Conservation (phyloP, 345 rosid genomes). For the Gossypium ekmanianum region DNA sequence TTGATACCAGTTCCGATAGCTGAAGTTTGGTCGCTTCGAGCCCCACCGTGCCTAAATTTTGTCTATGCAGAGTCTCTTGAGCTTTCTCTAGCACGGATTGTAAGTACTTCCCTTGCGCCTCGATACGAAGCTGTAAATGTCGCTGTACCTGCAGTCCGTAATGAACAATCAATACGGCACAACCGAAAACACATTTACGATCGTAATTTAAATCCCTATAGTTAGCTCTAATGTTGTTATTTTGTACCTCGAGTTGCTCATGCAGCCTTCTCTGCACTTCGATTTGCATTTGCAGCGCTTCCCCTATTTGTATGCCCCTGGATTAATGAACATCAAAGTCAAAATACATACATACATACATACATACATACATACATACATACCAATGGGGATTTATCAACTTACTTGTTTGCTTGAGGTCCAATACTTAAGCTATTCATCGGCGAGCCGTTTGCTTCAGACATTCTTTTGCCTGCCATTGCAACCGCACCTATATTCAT, state of each 20-base stretch:
- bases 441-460: slow-evolving; percentile 53
- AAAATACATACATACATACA: not conserved
- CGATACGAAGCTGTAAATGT: slow-evolving; percentile 81
- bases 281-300: slow-evolving; percentile 86
- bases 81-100: slow-evolving; percentile 92
- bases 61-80: slow-evolving; percentile 77
- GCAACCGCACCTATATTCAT: slow-evolving; percentile 42
- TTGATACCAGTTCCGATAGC: slow-evolving; percentile 74
- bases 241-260: slow-evolving; percentile 84
- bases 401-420: slow-evolving; percentile 71
- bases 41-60: slow-evolving; percentile 62
- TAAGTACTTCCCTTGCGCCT: slow-evolving; percentile 91
- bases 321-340: slow-evolving; percentile 19
- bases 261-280: slow-evolving; percentile 91
- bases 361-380: not conserved
- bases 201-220: not conserved
- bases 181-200: not conserved
- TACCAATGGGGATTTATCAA: not conserved
- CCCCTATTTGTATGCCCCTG: slow-evolving; percentile 69
- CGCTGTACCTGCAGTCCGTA: slow-evolving; percentile 70
- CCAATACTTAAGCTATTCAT: slow-evolving; percentile 53
- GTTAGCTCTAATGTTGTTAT: slow-evolving; percentile 4
- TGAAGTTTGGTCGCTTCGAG: slow-evolving; percentile 90
- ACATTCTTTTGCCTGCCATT: slow-evolving; percentile 44
- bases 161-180: not conserved